phyloP scores from a whole-genome alignment of 371 early-diverging fungal species.

The Mucor piriformis region DNA sequence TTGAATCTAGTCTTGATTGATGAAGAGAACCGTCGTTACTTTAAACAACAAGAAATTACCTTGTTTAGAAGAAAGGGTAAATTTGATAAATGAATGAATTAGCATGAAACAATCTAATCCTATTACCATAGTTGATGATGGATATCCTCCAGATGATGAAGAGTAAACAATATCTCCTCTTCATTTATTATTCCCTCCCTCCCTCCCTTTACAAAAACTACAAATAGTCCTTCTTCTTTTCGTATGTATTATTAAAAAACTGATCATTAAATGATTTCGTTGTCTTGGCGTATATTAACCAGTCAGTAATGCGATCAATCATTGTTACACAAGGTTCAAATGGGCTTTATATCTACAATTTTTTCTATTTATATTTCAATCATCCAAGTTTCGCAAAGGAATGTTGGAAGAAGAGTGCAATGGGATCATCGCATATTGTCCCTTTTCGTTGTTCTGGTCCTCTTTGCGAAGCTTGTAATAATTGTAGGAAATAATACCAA shows the following conservation, averaged over 20 bases:
- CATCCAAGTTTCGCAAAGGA: slow-evolving; percentile 20
- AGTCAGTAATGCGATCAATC: too few relatives aligned
- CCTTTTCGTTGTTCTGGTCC: slow-evolving; percentile 25
- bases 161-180: slow-evolving; percentile 14
- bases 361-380: slow-evolving; percentile 3
- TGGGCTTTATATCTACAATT: background rate
- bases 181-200: too few relatives aligned
- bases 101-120: background rate
- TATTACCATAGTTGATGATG: slow-evolving; percentile 29
- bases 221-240: too few relatives aligned
- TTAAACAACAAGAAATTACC: slow-evolving; percentile 96
- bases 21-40: slow-evolving; percentile 97
- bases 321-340: too few relatives aligned
- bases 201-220: too few relatives aligned
- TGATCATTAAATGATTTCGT: too few relatives aligned
- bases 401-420: slow-evolving; percentile 9
- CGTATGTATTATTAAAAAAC: too few relatives aligned
- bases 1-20: slow-evolving; percentile 96
- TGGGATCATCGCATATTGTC: slow-evolving; percentile 31
- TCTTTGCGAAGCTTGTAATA: slow-evolving; percentile 55
- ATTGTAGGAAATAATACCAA: slow-evolving; percentile 62
- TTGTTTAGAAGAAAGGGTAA: slow-evolving; percentile 71
- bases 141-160: slow-evolving; percentile 27
- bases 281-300: too few relatives aligned
- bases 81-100: background rate